These are phyloP conservation scores for Populus tremula DNA, from an alignment of 345 rosid species.

Conservation along the genomic window DNA sequence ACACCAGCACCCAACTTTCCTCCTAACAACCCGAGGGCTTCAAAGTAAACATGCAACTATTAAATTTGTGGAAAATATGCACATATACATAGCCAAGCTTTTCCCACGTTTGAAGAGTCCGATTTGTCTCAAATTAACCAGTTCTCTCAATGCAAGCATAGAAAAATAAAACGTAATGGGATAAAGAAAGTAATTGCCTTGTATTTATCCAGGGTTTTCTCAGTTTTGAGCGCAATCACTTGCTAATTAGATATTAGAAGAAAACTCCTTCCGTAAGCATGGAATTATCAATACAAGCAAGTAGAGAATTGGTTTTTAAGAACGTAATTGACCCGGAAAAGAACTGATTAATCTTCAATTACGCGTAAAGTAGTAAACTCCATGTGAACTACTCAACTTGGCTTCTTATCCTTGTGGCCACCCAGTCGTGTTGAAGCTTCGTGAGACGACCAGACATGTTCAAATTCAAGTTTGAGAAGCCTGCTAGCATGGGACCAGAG, in stretches of 20 bases:
- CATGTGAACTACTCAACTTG: too few relatives aligned
- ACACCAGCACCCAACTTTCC: too few relatives aligned
- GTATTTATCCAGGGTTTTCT: background rate
- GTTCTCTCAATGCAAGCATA: background rate
- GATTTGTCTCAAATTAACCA: background rate
- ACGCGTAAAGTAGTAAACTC: too few relatives aligned
- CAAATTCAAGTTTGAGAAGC: too few relatives aligned
- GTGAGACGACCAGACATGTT: too few relatives aligned
- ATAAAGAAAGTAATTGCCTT: background rate
- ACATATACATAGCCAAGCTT: background rate
- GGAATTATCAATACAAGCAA: background rate
- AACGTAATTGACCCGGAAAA: too few relatives aligned
- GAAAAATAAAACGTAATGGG: background rate
- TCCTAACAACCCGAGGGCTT: too few relatives aligned
- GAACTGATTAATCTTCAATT: too few relatives aligned
- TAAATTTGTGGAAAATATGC: background rate
- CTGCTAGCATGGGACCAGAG: too few relatives aligned
- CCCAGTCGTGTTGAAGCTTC: too few relatives aligned
- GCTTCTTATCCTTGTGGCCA: too few relatives aligned
- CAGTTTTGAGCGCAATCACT: background rate
- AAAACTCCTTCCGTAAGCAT: background rate
- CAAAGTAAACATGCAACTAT: too few relatives aligned
- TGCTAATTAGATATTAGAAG: background rate
- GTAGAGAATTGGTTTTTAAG: background rate
- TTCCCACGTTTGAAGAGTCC: background rate